Evolutionary conservation across 2,329 filamentous ascomycete species (phyloP).

Genomic region (Cladosporium sp.): DNA sequence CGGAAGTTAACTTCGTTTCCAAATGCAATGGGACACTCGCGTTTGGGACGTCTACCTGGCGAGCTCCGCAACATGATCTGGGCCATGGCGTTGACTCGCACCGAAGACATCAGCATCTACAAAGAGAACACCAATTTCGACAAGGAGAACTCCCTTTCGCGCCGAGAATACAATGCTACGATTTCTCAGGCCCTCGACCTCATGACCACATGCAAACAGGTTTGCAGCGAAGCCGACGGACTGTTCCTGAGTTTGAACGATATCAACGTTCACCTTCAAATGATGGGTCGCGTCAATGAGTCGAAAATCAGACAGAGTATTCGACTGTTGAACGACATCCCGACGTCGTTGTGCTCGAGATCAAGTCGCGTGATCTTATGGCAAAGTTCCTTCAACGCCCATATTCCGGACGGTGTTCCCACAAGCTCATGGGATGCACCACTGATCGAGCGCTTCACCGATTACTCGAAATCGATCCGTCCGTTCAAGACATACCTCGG

Average conservation of each 20-base stretch:
- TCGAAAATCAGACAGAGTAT: neutral
- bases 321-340: neutral
- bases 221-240: neutral
- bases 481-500: neutral
- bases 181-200: neutral
- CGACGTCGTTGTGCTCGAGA: neutral
- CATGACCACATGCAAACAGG: neutral
- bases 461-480: neutral
- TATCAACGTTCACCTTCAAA: neutral
- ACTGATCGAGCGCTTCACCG: neutral
- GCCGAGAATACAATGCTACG: neutral
- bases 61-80: constrained; percentile 4
- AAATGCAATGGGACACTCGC: neutral
- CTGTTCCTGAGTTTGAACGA: neutral
- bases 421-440: neutral
- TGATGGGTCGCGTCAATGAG: neutral
- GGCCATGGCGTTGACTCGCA: neutral
- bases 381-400: neutral
- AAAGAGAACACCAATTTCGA: neutral
- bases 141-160: neutral
- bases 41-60: neutral
- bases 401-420: neutral
- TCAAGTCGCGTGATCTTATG: neutral
- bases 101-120: neutral
- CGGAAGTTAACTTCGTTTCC: no score